Evolutionary conservation across 108 stramenopile genomes (phyloP), one percentile per base, ranked within the genome.

Genomic region (Cyclotella sp.): DNA sequence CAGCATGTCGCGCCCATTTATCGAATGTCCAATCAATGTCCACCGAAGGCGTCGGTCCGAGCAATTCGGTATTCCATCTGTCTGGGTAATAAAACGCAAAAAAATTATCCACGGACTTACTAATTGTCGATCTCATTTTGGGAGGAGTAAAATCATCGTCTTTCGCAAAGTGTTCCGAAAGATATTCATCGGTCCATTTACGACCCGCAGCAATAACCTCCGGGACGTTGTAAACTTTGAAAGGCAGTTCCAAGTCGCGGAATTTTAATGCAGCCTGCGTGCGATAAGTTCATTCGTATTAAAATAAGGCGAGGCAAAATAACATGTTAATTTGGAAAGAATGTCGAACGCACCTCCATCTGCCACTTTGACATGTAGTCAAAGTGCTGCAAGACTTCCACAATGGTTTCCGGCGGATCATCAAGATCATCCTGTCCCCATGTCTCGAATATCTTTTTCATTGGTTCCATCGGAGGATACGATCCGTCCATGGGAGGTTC

Each of bases 131-230:
- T 90, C 26, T 60, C 9, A 46, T 79, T 86, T 42, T 16, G 18
- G 76, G 85, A 29, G 60, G 28, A 54, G 71, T 61, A 43, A 66
- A 65, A 40, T 47, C 30, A 68, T 66, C 67, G 26, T 49, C 63
- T 39, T 63, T 65, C 71, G 76, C 83, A 67, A 91, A 92, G 39
- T 91, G 51, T 1, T 64, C 43, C 15, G 85, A 45, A 26, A 95
- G 68, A 78, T 95, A 95, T 43, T 91, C 92, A 73, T 95, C 94
- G 0, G 94, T 93, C 94, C 94, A 95, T 46, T 89, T 92, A 27
- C 41, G 18, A 10, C 81, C 82, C 3, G 91, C 92, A 11, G 63
- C 80, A 21, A 60, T 45, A 16, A 95, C 74, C 53, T 95, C 94
- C 9, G 94, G 92, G 0, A 95, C 90, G 75, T 93, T 88, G 75